These are phyloP conservation scores for Metarhizium anisopliae DNA, from an alignment of 2,329 filamentous ascomycete genomes.

Conservation along the genomic window DNA sequence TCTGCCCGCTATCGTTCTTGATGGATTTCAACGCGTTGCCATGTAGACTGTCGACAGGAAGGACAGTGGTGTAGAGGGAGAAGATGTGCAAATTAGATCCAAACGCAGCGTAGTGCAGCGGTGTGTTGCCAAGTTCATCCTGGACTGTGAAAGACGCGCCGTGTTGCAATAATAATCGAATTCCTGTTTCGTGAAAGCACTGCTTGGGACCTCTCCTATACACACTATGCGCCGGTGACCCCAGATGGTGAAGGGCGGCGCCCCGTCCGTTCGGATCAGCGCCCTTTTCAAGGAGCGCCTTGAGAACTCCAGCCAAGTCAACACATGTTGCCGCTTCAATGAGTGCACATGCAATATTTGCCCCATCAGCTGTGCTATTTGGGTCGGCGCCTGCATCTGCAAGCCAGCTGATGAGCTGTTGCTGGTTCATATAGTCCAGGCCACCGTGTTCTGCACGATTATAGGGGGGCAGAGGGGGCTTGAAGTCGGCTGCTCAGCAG, in stretches of 20 bases:
- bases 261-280: slow-evolving; percentile 13
- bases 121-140: slow-evolving; percentile 15
- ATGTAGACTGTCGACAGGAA: neutral
- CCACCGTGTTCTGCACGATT: neutral
- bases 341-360: neutral
- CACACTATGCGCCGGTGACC: neutral
- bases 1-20: slow-evolving; percentile 14
- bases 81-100: slow-evolving; percentile 10
- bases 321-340: slow-evolving; percentile 1
- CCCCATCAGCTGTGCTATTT: slow-evolving; percentile 1
- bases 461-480: neutral
- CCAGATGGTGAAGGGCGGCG: slow-evolving; percentile 13
- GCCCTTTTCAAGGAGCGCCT: slow-evolving; percentile 16
- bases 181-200: slow-evolving; percentile 8
- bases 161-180: slow-evolving; percentile 12
- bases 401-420: slow-evolving; percentile 10
- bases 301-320: slow-evolving; percentile 11
- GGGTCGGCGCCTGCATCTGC: slow-evolving; percentile 14
- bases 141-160: slow-evolving; percentile 9
- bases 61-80: slow-evolving; percentile 11
- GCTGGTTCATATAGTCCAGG: slow-evolving; percentile 11
- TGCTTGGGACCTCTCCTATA: neutral
- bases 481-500: neutral
- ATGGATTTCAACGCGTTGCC: slow-evolving; percentile 3
- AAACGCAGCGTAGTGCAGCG: slow-evolving; percentile 13